Evolutionary conservation across 768 basidiomycete species (phyloP).

Genomic region (Lentinula boryana): DNA sequence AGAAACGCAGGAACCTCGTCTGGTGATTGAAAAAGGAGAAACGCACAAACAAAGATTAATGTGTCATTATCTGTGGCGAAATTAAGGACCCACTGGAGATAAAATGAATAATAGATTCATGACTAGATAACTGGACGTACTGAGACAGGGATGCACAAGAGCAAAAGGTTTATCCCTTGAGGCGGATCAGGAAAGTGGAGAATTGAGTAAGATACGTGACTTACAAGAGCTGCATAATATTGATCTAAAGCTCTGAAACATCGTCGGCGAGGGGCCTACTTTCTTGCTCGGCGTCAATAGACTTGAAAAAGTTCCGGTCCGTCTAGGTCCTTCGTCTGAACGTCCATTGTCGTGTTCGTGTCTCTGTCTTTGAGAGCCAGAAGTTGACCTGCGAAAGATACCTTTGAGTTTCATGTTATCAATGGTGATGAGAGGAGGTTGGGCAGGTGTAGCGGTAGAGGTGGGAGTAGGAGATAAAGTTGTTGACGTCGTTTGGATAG

Average conservation of each 20-base stretch:
- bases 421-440: not conserved
- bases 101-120: not conserved
- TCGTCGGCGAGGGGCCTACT: constrained; percentile 39
- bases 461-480: not conserved
- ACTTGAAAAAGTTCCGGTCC: constrained; percentile 14
- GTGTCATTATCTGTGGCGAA: constrained; percentile 32
- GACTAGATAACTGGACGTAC: constrained; percentile 18
- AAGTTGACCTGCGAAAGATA: not conserved
- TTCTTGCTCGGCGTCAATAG: constrained; percentile 32
- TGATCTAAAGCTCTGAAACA: constrained; percentile 41
- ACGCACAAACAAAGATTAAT: constrained; percentile 44
- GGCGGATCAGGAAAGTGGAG: not conserved
- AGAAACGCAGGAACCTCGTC: not conserved
- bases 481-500: not conserved
- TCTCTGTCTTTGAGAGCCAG: not conserved
- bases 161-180: not conserved
- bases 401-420: not conserved
- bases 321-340: not conserved
- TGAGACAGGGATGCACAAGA: constrained; percentile 1
- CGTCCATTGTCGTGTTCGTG: not conserved
- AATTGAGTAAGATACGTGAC: not conserved
- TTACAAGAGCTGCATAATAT: constrained; percentile 56
- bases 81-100: constrained; percentile 44
- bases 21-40: constrained; percentile 12
- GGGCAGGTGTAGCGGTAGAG: not conserved